Percentiles rank a stretch among this genome's conserved stretches.
These are phyloP conservation scores for Hypoxylon sp. DNA, from an alignment of 2,329 filamentous ascomycete genomes.

Conservation along the genomic window DNA sequence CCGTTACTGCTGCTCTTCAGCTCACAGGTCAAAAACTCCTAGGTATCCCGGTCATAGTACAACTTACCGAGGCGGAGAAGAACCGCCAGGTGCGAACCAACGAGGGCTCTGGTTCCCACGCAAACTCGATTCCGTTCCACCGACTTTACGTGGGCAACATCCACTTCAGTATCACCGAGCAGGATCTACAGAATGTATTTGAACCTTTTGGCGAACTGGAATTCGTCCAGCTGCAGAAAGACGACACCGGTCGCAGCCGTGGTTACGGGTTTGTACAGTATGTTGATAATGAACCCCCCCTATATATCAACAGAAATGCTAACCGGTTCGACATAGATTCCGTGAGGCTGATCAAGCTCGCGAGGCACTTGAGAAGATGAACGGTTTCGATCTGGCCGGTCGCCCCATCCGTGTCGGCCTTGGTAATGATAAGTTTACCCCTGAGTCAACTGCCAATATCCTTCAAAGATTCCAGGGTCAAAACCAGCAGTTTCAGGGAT, in stretches of 20 bases:
- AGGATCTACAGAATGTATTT: slow-evolving; percentile 94
- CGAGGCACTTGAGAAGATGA: slow-evolving; percentile 98
- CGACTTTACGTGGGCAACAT: slow-evolving; percentile 99
- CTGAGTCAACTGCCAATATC: slow-evolving; percentile 92
- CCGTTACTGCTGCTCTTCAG: slow-evolving; percentile 90
- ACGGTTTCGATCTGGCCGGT: slow-evolving; percentile 96
- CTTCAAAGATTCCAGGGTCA: slow-evolving; percentile 90
- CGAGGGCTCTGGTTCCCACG: slow-evolving; percentile 71
- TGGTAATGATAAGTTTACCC: slow-evolving; percentile 99
- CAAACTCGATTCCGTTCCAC: slow-evolving; percentile 92
- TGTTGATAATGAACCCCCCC: slow-evolving; percentile 53
- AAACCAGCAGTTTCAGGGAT: slow-evolving; percentile 82
- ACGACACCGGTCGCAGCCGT: slow-evolving; percentile 87
- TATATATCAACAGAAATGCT: slow-evolving; percentile 39
- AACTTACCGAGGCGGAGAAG: slow-evolving; percentile 98
- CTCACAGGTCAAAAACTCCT: slow-evolving; percentile 98
- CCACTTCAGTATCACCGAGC: slow-evolving; percentile 98
- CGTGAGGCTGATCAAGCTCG: slow-evolving; percentile 89
- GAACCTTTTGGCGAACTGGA: slow-evolving; percentile 97
- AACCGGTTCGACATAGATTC: slow-evolving; percentile 67
- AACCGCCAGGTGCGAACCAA: slow-evolving; percentile 93
- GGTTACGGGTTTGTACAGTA: slow-evolving; percentile 99
- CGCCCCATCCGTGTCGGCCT: slow-evolving; percentile 98
- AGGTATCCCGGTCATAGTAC: slow-evolving; percentile 98
- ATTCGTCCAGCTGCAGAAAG: slow-evolving; percentile 96